Evolutionary conservation across 2,329 filamentous ascomycete species (phyloP).

Genomic region (Nectriaceae sp.): DNA sequence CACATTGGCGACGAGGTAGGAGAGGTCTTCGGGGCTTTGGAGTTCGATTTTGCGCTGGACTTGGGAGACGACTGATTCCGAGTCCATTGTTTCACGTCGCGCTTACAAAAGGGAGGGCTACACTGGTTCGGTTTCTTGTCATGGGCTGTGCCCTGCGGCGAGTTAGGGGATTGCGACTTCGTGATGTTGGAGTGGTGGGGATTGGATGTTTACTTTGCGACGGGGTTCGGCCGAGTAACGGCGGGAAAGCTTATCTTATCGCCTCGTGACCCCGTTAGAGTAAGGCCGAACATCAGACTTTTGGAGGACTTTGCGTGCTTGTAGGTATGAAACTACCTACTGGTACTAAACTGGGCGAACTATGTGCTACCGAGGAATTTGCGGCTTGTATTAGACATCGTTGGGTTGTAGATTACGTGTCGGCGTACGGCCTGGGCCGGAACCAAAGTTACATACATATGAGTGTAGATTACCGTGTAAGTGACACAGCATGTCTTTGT

Average conservation of each 20-base stretch:
- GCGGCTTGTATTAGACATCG: too few species aligned
- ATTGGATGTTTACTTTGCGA: slow-evolving; percentile 1
- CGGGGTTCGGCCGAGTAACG: neutral
- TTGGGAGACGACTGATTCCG: slow-evolving; percentile 36
- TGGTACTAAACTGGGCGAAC: too few species aligned
- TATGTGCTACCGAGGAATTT: too few species aligned
- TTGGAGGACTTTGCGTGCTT: too few species aligned
- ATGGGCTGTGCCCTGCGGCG: neutral
- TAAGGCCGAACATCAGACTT: neutral
- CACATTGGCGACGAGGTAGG: slow-evolving; percentile 70
- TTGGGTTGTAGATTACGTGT: too few species aligned
- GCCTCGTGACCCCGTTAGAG: neutral
- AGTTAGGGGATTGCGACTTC: neutral
- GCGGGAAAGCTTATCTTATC: neutral
- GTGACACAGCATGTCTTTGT: neutral
- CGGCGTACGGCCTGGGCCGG: too few species aligned
- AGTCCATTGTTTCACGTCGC: slow-evolving; percentile 31
- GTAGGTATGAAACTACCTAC: too few species aligned
- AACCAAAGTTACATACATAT: too few species aligned
- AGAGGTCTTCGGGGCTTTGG: slow-evolving; percentile 72
- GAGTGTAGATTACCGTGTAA: neutral
- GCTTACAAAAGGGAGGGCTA: neutral
- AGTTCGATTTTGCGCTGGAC: slow-evolving; percentile 77
- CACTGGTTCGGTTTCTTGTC: neutral
- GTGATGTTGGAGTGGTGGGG: neutral